Evolutionary conservation across 495 filamentous ascomycete species (phyloP), one percentile per base, ranked within the genome.

Genomic region (Collariella sp.): DNA sequence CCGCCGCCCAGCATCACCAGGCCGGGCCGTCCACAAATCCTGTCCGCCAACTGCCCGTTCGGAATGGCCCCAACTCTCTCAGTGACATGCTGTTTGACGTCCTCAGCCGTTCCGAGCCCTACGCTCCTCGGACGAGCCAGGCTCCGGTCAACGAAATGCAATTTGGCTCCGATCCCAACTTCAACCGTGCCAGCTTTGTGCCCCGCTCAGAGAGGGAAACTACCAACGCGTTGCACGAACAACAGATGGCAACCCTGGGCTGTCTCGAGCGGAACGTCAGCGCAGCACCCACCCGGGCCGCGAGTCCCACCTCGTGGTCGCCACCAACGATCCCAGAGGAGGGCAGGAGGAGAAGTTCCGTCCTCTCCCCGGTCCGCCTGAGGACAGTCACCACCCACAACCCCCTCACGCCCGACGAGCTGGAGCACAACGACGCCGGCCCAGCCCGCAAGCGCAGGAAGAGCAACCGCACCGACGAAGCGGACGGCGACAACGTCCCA

Each of bases 101-200:
- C 23, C 33, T 31, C 33, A 15, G 10, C 19, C 31, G 33, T 33
- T 51, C 55, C 46, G 13, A 54, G 5, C 18, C 52, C 7, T 50
- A 34, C 5, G 10, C 42, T 31, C 62, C 60, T 24, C 59, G 59
- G 31, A 23, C 33, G 4, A 52, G 39, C 5, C 59, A 58, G 26
- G n/a, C n/a, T n/a, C 52, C 56, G 19, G 4, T 23, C 5, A 49
- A 57, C 6, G 70, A 76, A 24, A 62, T 85, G 23, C 79, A 78
- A 16, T 88, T 80, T 76, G 85, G 85, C 18, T 84, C 85, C 0
- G 85, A 88, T 67, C 62, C 73, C 5, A 75, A 72, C 47, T 88
- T 88, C 36, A 62, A 60, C 57, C 69, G 72, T 11, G 76, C 80
- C 58, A 76, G 74, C 16, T 88, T 81, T 59, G 66, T 80, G 15